Evolutionary conservation across 495 filamentous ascomycete species (phyloP), one percentile per base, ranked within the genome.

Genomic region (Aspergillus cristatus): DNA sequence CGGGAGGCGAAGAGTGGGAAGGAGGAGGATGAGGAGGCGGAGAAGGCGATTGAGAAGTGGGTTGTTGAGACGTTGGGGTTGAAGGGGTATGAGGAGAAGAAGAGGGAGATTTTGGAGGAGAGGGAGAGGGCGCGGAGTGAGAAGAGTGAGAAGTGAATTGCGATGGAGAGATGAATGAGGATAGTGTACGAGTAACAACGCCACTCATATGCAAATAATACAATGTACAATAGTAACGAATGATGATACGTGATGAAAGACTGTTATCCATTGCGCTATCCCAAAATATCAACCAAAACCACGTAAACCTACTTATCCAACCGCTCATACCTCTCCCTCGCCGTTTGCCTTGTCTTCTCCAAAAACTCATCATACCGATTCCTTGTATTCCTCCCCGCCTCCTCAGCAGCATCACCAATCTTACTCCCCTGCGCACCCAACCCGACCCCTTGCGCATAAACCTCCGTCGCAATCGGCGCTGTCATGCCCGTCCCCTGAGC

Each of bases 391-490:
- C 84, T 68, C 30, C 74, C 74, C 1, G 84, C 87, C 60, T 89
- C 85, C 49, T 87, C 80, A 14, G 63, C 67, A 14, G 90, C 89
- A 60, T 94, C 88, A 6, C 89, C 89, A 11, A 93, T 59, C 55
- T 82, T 86, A 12, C 84, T 71, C 12, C 87, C 86, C 46, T 86
- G 77, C 1, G 87, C 87, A 0, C 89, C 89, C 15, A 96, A 58
- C 6, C 89, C 89, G 0, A 91, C 88, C 12, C 89, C 89, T 20
- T 81, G 76, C 2, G 77, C 74, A 55, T 94, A 96, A 24, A 85
- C 72, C 33, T 84, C 78, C 0, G 84, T 84, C 10, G 78, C 69
- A 38, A 96, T 82, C 0, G 84, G 82, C 13, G 80, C 80, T 0
- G 78, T 85, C 34, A 79, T 74, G 2, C 88, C 89, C 1, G 79